These are phyloP conservation scores for Parmales sp. DNA, from an alignment of 108 stramenopile genomes.

Conservation along the genomic window DNA sequence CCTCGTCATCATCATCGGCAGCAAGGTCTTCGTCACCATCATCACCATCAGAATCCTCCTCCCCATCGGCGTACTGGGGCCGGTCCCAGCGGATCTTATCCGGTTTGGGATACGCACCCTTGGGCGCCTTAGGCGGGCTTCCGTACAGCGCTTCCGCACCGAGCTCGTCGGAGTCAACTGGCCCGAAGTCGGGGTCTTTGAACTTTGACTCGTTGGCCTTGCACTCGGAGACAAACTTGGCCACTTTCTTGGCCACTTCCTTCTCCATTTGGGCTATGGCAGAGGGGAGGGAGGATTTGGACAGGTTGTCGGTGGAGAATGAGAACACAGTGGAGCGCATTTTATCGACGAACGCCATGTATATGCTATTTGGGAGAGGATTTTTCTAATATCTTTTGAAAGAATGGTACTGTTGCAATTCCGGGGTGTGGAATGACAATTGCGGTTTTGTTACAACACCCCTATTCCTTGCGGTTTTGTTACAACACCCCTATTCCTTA, in stretches of 20 bases:
- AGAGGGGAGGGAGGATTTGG: background rate
- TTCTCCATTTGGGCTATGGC: background rate
- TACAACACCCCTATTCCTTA: too few relatives aligned
- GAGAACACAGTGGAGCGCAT: too few relatives aligned
- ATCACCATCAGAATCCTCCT: too few relatives aligned
- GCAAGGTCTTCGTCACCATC: background rate
- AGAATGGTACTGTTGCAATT: too few relatives aligned
- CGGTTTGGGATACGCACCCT: background rate
- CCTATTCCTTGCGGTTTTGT: too few relatives aligned
- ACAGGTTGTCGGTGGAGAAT: too few relatives aligned
- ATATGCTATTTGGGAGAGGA: too few relatives aligned
- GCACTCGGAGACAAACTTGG: background rate
- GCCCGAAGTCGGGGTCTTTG: slow-evolving; percentile 7
- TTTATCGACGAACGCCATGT: too few relatives aligned
- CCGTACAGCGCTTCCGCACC: background rate
- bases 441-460: too few relatives aligned
- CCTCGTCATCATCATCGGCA: background rate
- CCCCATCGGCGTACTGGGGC: background rate
- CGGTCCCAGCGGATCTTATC: slow-evolving; percentile 1
- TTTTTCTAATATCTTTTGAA: too few relatives aligned
- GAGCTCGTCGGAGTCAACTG: background rate
- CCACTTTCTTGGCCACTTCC: background rate
- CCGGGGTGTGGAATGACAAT: too few relatives aligned
- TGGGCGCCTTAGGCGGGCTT: background rate
- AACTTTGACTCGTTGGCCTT: background rate